phyloP scores from a whole-genome alignment of 768 basidiomycete species.

The Podaxis pistillaris region DNA sequence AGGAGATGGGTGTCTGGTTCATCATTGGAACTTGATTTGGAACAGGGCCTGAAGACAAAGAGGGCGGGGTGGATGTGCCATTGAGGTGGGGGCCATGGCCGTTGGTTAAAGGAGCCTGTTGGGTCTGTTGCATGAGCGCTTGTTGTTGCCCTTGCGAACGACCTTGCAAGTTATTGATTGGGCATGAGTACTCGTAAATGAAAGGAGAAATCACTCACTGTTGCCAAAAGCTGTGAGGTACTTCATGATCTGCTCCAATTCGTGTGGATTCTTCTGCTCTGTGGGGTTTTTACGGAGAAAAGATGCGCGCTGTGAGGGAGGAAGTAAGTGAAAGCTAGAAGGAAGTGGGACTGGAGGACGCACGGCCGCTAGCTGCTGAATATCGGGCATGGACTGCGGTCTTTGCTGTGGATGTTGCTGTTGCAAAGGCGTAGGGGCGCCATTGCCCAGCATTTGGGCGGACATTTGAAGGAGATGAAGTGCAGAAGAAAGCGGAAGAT shows the following conservation, averaged over 20 bases:
- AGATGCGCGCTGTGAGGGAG: conserved; percentile 39
- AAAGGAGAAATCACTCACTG: conserved; percentile 26
- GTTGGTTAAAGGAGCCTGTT: conserved; percentile 38
- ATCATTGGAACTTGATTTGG: conserved; percentile 53
- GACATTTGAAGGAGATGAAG: conserved; percentile 28
- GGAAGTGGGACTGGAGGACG: conserved; percentile 18
- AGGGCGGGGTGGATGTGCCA: conserved; percentile 36
- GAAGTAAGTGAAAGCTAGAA: conserved; percentile 15
- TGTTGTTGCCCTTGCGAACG: conserved; percentile 32
- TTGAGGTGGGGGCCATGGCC: conserved; percentile 48
- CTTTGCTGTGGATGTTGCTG: conserved; percentile 25
- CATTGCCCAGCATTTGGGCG: conserved; percentile 39
- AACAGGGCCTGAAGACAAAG: conserved; percentile 48
- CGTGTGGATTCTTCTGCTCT: conserved; percentile 45
- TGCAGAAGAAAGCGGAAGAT: background rate
- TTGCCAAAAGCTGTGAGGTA: conserved; percentile 46
- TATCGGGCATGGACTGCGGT: conserved; percentile 31
- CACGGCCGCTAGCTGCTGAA: conserved; percentile 45
- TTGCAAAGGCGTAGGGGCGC: conserved; percentile 30
- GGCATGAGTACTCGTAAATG: background rate
- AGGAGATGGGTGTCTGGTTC: conserved; percentile 70
- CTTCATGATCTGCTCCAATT: conserved; percentile 46
- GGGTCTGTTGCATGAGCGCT: conserved; percentile 25
- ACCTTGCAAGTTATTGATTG: conserved; percentile 23
- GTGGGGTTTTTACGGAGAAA: conserved; percentile 50